Evolutionary conservation across 2,329 filamentous ascomycete species (phyloP).

Genomic region (Conoideocrella luteorostrata): DNA sequence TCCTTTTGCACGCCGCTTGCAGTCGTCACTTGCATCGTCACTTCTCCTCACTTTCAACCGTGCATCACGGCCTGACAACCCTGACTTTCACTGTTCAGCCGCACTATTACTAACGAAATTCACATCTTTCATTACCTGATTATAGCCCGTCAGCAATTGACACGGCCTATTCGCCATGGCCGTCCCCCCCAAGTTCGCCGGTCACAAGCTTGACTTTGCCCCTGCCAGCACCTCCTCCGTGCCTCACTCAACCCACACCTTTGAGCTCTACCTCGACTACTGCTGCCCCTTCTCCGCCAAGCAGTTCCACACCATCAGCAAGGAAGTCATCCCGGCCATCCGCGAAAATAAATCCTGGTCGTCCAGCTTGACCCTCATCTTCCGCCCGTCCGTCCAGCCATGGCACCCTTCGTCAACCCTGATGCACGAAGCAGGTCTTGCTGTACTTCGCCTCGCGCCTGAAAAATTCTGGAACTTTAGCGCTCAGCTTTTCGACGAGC

Average conservation of each 20-base stretch:
- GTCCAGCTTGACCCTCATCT: conserved; percentile 63
- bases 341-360: conserved; percentile 50
- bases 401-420: conserved; percentile 88
- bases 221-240: conserved; percentile 27
- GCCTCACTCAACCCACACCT: conserved; percentile 46
- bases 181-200: conserved; percentile 70
- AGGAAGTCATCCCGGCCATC: conserved; percentile 58
- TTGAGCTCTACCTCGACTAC: conserved; percentile 77
- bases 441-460: conserved; percentile 65
- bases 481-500: conserved; percentile 55
- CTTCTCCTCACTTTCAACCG: no score
- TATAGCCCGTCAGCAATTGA: background rate
- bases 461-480: conserved; percentile 77
- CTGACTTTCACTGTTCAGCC: no score
- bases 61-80: no score
- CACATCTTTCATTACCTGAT: no score
- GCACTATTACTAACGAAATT: no score
- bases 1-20: no score
- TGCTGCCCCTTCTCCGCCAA: conserved; percentile 68
- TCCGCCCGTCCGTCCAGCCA: conserved; percentile 88
- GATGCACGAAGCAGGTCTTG: conserved; percentile 75
- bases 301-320: conserved; percentile 72
- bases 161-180: conserved; percentile 53
- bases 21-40: no score
- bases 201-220: conserved; percentile 56